A percentile compares a stretch with the other conserved stretches of the same genome.
phyloP scores from a whole-genome alignment of 192 early-diverging fungal genomes.

The Helicostylum pulchrum region DNA sequence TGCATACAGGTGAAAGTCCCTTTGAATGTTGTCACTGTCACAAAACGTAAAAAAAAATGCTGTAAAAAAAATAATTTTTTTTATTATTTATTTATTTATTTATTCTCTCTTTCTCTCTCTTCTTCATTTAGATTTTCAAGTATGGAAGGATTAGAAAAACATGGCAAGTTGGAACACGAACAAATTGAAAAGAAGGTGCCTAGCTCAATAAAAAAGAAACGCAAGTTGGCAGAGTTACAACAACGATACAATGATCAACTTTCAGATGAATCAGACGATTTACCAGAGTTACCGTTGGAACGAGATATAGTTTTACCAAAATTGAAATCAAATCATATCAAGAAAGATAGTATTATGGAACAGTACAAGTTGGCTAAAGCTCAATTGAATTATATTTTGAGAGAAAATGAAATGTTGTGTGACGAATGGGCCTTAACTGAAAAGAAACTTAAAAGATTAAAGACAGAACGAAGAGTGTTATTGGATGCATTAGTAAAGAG shows the following conservation, averaged over 20 bases:
- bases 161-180: background rate
- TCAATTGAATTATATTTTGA: slow-evolving; percentile 40
- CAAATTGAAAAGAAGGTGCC: slow-evolving; percentile 8
- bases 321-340: slow-evolving; percentile 3
- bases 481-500: slow-evolving; percentile 36
- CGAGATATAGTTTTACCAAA: background rate
- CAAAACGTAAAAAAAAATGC: slow-evolving; percentile 16
- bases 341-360: background rate
- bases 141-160: too few species aligned
- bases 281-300: too few species aligned
- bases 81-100: too few species aligned
- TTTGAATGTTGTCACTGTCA: slow-evolving; percentile 44
- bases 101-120: background rate
- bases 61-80: too few species aligned
- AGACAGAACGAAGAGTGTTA: slow-evolving; percentile 40
- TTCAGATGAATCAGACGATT: slow-evolving; percentile 10
- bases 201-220: background rate
- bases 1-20: slow-evolving; percentile 58
- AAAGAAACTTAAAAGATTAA: slow-evolving; percentile 37
- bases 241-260: background rate
- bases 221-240: background rate
- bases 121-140: too few species aligned
- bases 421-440: slow-evolving; percentile 37
- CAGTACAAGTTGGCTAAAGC: slow-evolving; percentile 41
- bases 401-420: slow-evolving; percentile 43